Percentiles rank a stretch among this genome's conserved stretches.
These are phyloP conservation scores for Camillea tinctor DNA, from an alignment of 2,329 filamentous ascomycete species.

Conservation along the genomic window DNA sequence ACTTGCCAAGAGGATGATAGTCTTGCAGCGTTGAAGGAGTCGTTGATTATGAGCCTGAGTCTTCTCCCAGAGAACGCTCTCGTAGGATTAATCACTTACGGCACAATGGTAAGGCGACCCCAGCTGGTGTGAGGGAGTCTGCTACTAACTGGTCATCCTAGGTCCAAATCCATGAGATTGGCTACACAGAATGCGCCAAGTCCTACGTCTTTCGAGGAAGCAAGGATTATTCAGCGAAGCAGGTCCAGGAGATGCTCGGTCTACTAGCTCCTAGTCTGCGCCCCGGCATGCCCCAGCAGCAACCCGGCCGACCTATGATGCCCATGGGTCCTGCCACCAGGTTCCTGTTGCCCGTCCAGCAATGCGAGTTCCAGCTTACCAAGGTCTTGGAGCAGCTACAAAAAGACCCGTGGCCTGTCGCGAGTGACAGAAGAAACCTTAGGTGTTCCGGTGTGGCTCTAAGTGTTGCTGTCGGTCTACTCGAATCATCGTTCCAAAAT, in stretches of 20 bases:
- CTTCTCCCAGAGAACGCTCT: slow-evolving; percentile 78
- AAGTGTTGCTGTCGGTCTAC: slow-evolving; percentile 86
- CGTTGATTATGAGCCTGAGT: slow-evolving; percentile 81
- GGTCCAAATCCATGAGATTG: slow-evolving; percentile 96
- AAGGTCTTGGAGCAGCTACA: slow-evolving; percentile 94
- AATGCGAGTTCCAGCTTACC: slow-evolving; percentile 96
- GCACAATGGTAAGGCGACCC: slow-evolving; percentile 72
- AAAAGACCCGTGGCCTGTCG: slow-evolving; percentile 96
- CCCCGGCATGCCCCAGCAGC: slow-evolving; percentile 69
- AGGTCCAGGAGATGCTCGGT: slow-evolving; percentile 99
- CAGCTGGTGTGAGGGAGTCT: not conserved
- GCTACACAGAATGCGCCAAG: slow-evolving; percentile 96
- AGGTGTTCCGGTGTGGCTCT: slow-evolving; percentile 96
- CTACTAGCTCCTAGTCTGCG: slow-evolving; percentile 70
- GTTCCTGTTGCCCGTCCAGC: slow-evolving; percentile 90
- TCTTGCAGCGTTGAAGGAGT: slow-evolving; percentile 79
- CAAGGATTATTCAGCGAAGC: slow-evolving; percentile 97
- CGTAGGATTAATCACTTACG: slow-evolving; percentile 82
- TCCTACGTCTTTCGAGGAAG: slow-evolving; percentile 97
- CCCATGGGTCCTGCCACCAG: slow-evolving; percentile 79
- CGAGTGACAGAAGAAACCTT: slow-evolving; percentile 85
- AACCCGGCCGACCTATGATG: slow-evolving; percentile 71
- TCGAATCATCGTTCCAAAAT: slow-evolving; percentile 95
- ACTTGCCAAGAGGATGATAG: slow-evolving; percentile 88
- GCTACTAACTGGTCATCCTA: slow-evolving; percentile 37